These are phyloP conservation scores for Xylaria bambusicola DNA, from an alignment of 495 filamentous ascomycete species.

Conservation along the genomic window DNA sequence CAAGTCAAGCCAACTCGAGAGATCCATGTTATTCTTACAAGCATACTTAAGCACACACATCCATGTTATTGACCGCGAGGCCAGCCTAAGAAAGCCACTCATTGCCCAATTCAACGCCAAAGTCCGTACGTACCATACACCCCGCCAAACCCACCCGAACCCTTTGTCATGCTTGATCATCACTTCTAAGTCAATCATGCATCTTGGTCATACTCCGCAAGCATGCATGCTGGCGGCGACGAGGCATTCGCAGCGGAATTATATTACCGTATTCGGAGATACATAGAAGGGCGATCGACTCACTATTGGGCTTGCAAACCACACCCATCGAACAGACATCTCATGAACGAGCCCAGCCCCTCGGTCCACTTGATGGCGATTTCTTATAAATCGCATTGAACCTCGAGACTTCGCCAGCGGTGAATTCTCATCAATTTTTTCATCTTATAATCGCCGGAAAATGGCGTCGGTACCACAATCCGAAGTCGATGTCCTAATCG, in stretches of 20 bases:
- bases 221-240: background rate
- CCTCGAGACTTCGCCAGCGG: background rate
- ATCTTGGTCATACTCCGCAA: constrained; percentile 12
- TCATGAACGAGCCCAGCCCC: background rate
- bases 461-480: constrained; percentile 8
- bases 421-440: background rate
- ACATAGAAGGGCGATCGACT: background rate
- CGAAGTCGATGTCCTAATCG: constrained; percentile 55
- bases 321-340: background rate
- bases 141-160: background rate
- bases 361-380: background rate
- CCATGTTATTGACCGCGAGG: background rate
- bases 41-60: too few relatives aligned
- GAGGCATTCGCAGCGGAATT: background rate
- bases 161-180: constrained; percentile 19
- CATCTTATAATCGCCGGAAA: too few relatives aligned
- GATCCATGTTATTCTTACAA: constrained; percentile 2
- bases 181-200: constrained; percentile 7
- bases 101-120: background rate
- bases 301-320: background rate
- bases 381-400: background rate
- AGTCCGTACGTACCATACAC: background rate
- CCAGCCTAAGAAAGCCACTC: background rate
- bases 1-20: too few relatives aligned
- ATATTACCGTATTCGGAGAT: background rate